Evolutionary conservation across 2,329 filamentous ascomycete genomes (phyloP).

Genomic region (Emergomyces orientalis): DNA sequence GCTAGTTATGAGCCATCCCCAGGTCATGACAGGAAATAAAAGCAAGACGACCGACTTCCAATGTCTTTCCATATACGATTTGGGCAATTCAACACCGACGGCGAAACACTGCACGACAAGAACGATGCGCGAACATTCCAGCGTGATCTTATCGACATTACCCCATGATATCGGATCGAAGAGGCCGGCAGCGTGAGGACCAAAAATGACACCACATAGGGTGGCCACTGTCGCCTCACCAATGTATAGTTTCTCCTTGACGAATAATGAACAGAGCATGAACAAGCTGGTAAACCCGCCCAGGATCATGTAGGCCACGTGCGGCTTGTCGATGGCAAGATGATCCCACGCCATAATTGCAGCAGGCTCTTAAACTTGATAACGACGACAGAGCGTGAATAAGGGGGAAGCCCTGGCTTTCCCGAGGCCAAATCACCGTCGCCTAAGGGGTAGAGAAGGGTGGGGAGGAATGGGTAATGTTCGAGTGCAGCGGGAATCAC

Average conservation of each 20-base stretch:
- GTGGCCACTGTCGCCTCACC: slow-evolving; percentile 92
- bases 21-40: slow-evolving; percentile 93
- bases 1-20: slow-evolving; percentile 74
- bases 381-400: too few relatives aligned
- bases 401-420: background rate
- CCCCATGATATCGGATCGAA: slow-evolving; percentile 55
- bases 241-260: slow-evolving; percentile 98
- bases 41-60: slow-evolving; percentile 88
- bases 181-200: slow-evolving; percentile 55
- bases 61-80: slow-evolving; percentile 87
- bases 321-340: slow-evolving; percentile 70
- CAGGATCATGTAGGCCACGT: slow-evolving; percentile 96
- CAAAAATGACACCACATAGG: slow-evolving; percentile 61
- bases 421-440: background rate
- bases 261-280: slow-evolving; percentile 95
- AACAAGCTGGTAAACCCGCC: slow-evolving; percentile 96
- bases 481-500: background rate
- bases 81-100: slow-evolving; percentile 61
- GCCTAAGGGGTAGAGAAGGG: background rate
- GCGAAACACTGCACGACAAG: slow-evolving; percentile 66
- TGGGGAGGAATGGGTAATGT: background rate
- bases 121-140: slow-evolving; percentile 63
- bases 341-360: slow-evolving; percentile 43
- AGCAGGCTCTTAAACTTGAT: background rate
- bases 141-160: slow-evolving; percentile 57